These are phyloP conservation scores for Oryza glaberrima DNA, from an alignment of 176 grass and related monocot genomes.

Conservation along the genomic window DNA sequence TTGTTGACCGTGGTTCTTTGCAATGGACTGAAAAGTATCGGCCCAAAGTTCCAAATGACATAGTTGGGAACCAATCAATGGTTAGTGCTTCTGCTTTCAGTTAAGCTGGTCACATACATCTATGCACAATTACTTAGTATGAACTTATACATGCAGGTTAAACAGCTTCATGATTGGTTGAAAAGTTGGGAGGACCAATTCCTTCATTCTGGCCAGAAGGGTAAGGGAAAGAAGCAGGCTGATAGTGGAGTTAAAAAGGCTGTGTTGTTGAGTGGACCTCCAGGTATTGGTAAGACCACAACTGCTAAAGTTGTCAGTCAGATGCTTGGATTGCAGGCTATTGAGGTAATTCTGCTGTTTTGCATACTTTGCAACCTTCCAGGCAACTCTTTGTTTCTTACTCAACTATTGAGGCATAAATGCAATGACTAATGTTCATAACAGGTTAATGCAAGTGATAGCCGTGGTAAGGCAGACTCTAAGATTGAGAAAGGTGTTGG, in stretches of 20 bases:
- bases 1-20: conserved; percentile 62
- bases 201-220: conserved; percentile 74
- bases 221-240: conserved; percentile 76
- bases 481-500: conserved; percentile 96
- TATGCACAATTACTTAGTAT: conserved; percentile 28
- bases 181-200: conserved; percentile 80
- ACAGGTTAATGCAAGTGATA: conserved; percentile 99
- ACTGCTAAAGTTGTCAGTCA: conserved; percentile 91
- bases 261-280: conserved; percentile 83
- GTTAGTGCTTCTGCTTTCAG: conserved; percentile 49
- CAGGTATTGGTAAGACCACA: conserved; percentile 98
- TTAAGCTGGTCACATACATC: conserved; percentile 38
- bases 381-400: conserved; percentile 25
- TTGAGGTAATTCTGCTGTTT: conserved; percentile 66
- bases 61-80: conserved; percentile 95
- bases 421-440: conserved; percentile 27
- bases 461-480: conserved; percentile 92
- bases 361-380: conserved; percentile 12
- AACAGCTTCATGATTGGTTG: conserved; percentile 99
- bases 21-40: conserved; percentile 97
- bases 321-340: conserved; percentile 93
- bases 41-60: conserved; percentile 93
- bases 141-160: conserved; percentile 63
- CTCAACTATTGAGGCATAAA: conserved; percentile 15
- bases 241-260: conserved; percentile 95